These are phyloP conservation scores for Schoenoplectus tabernaemontani DNA, from an alignment of 202 grass and related monocot species.

Conservation along the genomic window DNA sequence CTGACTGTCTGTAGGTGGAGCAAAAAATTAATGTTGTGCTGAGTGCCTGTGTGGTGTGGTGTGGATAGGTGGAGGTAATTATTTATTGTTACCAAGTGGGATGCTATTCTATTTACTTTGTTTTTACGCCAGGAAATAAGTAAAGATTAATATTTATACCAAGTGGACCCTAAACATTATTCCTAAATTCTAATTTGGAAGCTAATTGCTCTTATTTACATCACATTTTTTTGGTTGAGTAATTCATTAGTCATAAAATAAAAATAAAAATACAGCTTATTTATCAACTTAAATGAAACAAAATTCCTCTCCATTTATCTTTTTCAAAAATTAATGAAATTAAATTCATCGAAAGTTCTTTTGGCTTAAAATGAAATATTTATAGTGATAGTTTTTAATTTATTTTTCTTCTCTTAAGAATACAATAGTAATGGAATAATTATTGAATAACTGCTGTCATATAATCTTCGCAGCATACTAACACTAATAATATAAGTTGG, in stretches of 20 bases:
- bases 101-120: background rate
- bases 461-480: background rate
- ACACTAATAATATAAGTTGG: no score
- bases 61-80: conserved; percentile 3
- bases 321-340: background rate
- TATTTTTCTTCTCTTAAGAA: background rate
- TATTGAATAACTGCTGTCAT: background rate
- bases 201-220: no score
- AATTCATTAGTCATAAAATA: no score
- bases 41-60: background rate
- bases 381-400: background rate
- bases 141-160: no score
- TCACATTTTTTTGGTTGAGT: no score
- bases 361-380: background rate
- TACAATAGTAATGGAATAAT: background rate
- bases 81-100: background rate
- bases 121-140: background rate
- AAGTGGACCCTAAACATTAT: no score
- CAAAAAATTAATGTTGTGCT: background rate
- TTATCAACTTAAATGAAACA: no score
- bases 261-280: no score
- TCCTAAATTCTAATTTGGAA: no score
- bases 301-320: no score
- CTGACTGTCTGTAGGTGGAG: background rate
- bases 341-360: background rate